Conservation (phyloP, 805 yeast genomes). For the Sugiyamaella qingdaonensis region DNA sequence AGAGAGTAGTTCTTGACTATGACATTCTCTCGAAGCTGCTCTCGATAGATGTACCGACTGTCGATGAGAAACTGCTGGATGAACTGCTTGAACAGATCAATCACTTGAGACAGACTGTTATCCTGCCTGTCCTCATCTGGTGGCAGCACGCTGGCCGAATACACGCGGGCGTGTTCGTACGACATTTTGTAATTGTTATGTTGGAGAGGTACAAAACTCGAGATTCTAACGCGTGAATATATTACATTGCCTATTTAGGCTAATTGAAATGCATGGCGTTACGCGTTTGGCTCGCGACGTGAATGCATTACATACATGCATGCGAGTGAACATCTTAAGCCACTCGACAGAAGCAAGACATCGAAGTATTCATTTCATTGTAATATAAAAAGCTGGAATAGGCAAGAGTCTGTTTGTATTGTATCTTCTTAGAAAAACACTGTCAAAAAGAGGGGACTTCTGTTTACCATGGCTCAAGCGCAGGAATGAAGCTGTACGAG, state of each 20-base stretch:
- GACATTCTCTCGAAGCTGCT: slow-evolving; percentile 83
- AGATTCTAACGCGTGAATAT: neutral
- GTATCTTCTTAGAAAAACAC: no score
- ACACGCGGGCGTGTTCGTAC: slow-evolving; percentile 36
- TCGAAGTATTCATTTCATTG: no score
- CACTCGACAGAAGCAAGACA: no score
- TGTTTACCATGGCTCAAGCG: no score
- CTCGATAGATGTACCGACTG: slow-evolving; percentile 72
- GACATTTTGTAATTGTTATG: slow-evolving; percentile 29
- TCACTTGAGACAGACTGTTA: slow-evolving; percentile 28
- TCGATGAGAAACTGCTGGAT: slow-evolving; percentile 81
- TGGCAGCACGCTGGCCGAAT: slow-evolving; percentile 74
- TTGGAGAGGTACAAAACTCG: neutral
- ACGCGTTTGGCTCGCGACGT: neutral
- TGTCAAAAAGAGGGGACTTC: no score
- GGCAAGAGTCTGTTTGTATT: no score
- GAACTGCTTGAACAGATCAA: slow-evolving; percentile 60
- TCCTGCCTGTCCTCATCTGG: slow-evolving; percentile 66
- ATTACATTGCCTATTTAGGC: neutral
- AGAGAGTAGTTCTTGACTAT: slow-evolving; percentile 69
- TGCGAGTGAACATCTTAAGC: no score
- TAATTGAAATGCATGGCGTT: neutral
- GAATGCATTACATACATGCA: no score
- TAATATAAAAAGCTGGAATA: no score
- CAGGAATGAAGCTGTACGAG: no score